These are phyloP conservation scores for Adenanthera pavonina DNA, from an alignment of 306 rosid species.

Conservation along the genomic window DNA sequence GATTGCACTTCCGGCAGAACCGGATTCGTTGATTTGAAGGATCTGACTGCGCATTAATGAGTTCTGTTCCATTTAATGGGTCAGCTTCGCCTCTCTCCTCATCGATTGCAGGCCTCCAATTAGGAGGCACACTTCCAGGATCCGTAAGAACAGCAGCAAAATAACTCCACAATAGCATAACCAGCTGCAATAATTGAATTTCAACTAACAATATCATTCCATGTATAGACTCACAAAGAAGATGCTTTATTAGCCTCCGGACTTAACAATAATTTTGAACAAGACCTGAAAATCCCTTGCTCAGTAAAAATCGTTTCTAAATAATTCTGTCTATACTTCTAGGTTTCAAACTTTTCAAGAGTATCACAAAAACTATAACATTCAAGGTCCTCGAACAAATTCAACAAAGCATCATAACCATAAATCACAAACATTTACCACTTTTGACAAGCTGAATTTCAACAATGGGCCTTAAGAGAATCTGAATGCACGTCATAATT, in stretches of 20 bases:
- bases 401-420: background rate
- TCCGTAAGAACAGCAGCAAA: slow-evolving; percentile 93
- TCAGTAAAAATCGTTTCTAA: background rate
- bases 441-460: background rate
- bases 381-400: background rate
- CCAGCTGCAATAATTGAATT: slow-evolving; percentile 65
- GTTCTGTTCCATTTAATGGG: slow-evolving; percentile 75
- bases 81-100: slow-evolving; percentile 95
- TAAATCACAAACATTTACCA: background rate
- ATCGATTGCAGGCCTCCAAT: slow-evolving; percentile 88
- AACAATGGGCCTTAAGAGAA: background rate
- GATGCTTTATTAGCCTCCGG: background rate
- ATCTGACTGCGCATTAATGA: slow-evolving; percentile 51
- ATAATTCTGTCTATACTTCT: background rate
- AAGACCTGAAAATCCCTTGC: slow-evolving; percentile 7
- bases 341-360: background rate
- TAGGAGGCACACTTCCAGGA: slow-evolving; percentile 92
- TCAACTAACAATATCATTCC: slow-evolving; percentile 33
- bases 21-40: slow-evolving; percentile 56
- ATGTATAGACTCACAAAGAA: slow-evolving; percentile 21
- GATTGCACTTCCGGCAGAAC: slow-evolving; percentile 75
- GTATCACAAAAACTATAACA: background rate
- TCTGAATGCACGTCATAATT: background rate
- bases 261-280: background rate
- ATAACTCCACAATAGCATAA: slow-evolving; percentile 97